Percentiles rank a stretch among this genome's conserved stretches.
Evolutionary conservation across 2,329 filamentous ascomycete genomes (phyloP).

Genomic region (Cladophialophora immunda): DNA sequence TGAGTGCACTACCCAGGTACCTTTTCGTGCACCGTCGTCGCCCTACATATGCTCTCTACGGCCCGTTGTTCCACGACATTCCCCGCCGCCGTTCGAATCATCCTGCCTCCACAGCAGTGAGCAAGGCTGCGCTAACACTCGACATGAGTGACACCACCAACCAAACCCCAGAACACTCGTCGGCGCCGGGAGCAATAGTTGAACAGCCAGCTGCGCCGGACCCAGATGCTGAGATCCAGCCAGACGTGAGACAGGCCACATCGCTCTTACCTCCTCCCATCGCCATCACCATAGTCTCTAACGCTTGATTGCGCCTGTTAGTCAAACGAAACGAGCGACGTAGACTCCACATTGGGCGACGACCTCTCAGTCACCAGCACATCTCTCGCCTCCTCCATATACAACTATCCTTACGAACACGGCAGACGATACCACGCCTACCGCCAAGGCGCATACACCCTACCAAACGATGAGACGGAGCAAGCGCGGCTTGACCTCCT

Average conservation of each 20-base stretch:
- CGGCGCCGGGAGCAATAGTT: not conserved
- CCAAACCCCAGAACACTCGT: not conserved
- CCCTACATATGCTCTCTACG: not conserved
- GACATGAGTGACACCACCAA: not conserved
- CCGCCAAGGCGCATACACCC: conserved; percentile 51
- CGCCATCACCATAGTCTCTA: not conserved
- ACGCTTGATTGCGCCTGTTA: not conserved
- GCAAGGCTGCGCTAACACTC: not conserved
- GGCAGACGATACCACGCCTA: conserved; percentile 53
- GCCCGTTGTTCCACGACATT: not conserved
- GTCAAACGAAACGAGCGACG: conserved; percentile 4
- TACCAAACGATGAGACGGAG: conserved; percentile 44
- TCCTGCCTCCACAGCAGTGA: not conserved
- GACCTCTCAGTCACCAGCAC: conserved; percentile 20
- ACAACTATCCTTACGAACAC: conserved; percentile 46
- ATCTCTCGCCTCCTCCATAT: conserved; percentile 28
- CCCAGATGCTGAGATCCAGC: conserved; percentile 4
- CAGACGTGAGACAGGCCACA: not conserved
- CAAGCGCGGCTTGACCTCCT: conserved; percentile 43
- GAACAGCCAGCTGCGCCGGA: not conserved
- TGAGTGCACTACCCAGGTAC: not conserved
- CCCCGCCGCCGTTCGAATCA: not conserved
- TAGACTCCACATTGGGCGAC: conserved; percentile 27
- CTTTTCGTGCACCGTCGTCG: not conserved
- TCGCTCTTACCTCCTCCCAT: not conserved